phyloP scores from a whole-genome alignment of 345 rosid species.

The Cardamine occulta region DNA sequence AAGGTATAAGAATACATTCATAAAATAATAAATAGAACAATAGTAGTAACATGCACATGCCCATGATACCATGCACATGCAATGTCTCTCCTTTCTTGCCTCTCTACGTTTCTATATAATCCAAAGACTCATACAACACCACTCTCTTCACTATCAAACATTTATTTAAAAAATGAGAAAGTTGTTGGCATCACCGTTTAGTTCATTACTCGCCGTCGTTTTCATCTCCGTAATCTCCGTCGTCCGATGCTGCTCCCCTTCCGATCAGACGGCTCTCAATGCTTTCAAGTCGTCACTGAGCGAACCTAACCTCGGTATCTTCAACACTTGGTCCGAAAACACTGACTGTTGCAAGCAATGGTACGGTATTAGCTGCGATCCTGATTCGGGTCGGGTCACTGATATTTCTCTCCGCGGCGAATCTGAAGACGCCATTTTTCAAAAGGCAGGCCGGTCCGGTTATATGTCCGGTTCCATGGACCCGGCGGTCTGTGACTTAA shows the following conservation, averaged over 20 bases:
- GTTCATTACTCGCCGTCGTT: constrained; percentile 39
- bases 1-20: constrained; percentile 11
- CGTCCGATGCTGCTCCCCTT: constrained; percentile 55
- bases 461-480: constrained; percentile 84
- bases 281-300: constrained; percentile 64
- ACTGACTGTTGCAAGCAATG: constrained; percentile 69
- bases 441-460: constrained; percentile 71
- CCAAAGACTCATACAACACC: constrained; percentile 23
- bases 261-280: constrained; percentile 63
- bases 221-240: constrained; percentile 39
- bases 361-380: constrained; percentile 89
- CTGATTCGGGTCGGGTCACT: constrained; percentile 64
- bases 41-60: constrained; percentile 40
- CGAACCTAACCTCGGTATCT: constrained; percentile 79
- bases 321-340: constrained; percentile 68
- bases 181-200: constrained; percentile 40
- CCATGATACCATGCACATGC: constrained; percentile 49
- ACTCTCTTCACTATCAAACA: constrained; percentile 29
- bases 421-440: constrained; percentile 84
- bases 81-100: constrained; percentile 26
- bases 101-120: constrained; percentile 38
- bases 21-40: constrained; percentile 13
- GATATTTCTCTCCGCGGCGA: constrained; percentile 90
- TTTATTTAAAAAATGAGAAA: constrained; percentile 15
- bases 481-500: constrained; percentile 75